Evolutionary conservation across 2,329 filamentous ascomycete genomes (phyloP), one percentile per base, ranked within the genome.

Genomic region (Albophoma yamanashiensis): DNA sequence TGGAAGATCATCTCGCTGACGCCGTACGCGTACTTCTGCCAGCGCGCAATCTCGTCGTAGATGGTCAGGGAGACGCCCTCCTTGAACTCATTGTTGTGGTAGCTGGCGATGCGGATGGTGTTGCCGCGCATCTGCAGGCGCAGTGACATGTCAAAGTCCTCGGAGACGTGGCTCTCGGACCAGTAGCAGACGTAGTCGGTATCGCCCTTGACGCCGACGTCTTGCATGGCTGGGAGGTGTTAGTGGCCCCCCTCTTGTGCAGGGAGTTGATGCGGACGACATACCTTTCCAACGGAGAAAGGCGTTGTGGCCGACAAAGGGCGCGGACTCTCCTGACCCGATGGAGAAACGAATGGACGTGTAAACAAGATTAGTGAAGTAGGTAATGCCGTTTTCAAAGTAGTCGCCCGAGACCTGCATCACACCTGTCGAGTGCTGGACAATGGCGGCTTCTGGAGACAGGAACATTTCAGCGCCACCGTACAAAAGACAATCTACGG

Each of bases 331-430:
- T 5, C 89, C 89, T 57, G 83, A 87, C 8, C 84, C 82, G 36
- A 91, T 87, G 25, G 85, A 83, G 67, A 86, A 91, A 34, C 82
- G 79, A 67, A 91, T 91, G 40, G 86, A 83, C 0, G 83, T 86
- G 75, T 91, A 92, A 66, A 92, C 84, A 58, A 92, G 80, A 68
- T 91, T 86, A 50, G 89, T 92, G 74, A 92, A 91, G 75, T 88
- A 92, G 1, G 88, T 89, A 67, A 90, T 88, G 20, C 75, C 74
- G 58, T 87, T 88, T 72, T 92, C 89, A 66, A 92, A 92, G 73
- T 85, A 89, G 58, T 82, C 86, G 66, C 83, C 77, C 1, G 85
- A 83, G 12, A 92, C 86, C 65, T 91, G 86, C 88, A 92, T 91
- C 62, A 92, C 88, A 34, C 87, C 87, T 7, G 87, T 89, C 0